Evolutionary conservation across 2,329 filamentous ascomycete genomes (phyloP).

Genomic region (Trichoderma endophyticum): DNA sequence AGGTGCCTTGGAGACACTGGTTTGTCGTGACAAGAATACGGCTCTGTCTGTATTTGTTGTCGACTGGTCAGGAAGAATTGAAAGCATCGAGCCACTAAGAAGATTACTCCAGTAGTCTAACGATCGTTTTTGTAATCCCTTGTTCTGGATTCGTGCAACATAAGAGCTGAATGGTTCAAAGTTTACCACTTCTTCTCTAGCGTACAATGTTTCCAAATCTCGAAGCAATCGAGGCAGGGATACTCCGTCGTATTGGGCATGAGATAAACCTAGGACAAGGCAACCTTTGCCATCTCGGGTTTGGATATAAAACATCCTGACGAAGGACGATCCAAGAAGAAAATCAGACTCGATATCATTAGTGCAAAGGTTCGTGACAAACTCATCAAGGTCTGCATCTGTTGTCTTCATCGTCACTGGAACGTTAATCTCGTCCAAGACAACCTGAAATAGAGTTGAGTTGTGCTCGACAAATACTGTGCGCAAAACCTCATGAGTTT

Average conservation of each 20-base stretch:
- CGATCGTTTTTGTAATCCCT: not conserved
- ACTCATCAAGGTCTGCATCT: not conserved
- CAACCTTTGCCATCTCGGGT: not conserved
- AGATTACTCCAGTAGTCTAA: not conserved
- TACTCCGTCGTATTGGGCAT: constrained; percentile 50
- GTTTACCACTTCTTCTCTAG: not conserved
- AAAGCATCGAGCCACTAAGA: not conserved
- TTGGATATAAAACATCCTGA: not conserved
- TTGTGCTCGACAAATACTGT: constrained; percentile 27
- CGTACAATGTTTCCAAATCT: not conserved
- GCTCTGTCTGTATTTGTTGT: not conserved
- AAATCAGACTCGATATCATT: not conserved
- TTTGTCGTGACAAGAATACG: not conserved
- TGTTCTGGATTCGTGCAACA: not conserved
- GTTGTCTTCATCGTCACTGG: constrained; percentile 12
- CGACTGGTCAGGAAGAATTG: not conserved
- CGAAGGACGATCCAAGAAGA: not conserved
- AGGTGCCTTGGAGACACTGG: not conserved
- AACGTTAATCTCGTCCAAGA: constrained; percentile 22
- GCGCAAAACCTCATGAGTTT: constrained; percentile 26
- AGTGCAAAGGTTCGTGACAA: not conserved
- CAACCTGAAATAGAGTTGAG: constrained; percentile 23
- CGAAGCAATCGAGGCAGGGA: constrained; percentile 42
- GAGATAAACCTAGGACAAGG: constrained; percentile 34
- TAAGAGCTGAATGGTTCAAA: not conserved